These are phyloP conservation scores for Dryas alaskensis DNA, from an alignment of 306 rosid species.

Conservation along the genomic window DNA sequence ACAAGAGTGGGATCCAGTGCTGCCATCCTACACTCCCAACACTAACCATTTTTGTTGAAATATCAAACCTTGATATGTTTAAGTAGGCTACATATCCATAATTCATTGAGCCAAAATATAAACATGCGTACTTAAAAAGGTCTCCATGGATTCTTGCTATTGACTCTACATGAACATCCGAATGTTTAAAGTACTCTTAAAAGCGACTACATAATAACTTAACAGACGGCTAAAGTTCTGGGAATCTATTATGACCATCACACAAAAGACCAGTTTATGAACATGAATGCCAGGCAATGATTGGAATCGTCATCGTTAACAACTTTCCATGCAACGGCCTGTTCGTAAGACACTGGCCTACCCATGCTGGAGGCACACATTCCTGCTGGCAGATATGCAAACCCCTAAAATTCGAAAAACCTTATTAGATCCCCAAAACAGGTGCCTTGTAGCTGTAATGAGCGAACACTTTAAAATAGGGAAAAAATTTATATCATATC, in stretches of 20 bases:
- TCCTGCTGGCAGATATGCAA: constrained; percentile 74
- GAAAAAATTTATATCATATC: too few species aligned
- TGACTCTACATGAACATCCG: constrained; percentile 32
- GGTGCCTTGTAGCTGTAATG: background rate
- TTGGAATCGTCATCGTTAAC: constrained; percentile 80
- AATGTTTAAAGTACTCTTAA: constrained; percentile 30
- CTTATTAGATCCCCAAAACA: background rate
- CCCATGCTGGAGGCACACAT: constrained; percentile 91
- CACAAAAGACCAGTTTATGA: constrained; percentile 91
- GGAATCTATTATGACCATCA: constrained; percentile 28
- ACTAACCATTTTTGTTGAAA: too few species aligned
- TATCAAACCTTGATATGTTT: too few species aligned
- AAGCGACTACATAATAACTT: constrained; percentile 29
- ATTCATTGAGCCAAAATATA: constrained; percentile 7
- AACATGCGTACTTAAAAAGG: background rate
- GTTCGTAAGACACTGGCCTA: constrained; percentile 81
- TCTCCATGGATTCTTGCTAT: constrained; percentile 32
- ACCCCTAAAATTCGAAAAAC: constrained; percentile 52
- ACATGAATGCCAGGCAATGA: constrained; percentile 94
- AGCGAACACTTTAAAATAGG: background rate
- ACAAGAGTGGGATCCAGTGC: too few species aligned
- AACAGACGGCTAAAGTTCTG: constrained; percentile 13
- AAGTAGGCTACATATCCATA: constrained; percentile 1
- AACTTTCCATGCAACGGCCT: constrained; percentile 92
- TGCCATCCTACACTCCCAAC: too few species aligned